Base-by-base conservation (phyloP, 2,329 filamentous ascomycete genomes). In the Cytospora mali region DNA sequence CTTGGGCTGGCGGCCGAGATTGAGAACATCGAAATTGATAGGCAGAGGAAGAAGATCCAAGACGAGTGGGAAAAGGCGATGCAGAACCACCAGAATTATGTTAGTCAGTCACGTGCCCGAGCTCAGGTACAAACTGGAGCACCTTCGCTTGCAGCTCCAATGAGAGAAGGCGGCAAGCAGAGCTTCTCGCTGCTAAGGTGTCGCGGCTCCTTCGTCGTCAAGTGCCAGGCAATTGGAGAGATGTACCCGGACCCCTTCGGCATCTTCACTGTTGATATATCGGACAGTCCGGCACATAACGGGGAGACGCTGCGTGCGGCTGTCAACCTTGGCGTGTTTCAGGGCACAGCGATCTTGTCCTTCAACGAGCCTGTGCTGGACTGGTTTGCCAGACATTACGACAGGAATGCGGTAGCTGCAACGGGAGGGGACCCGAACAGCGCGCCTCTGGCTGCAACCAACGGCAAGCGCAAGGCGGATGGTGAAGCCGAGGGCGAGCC, bases 1-100 rank as follows among this genome's bases (percentile, higher is more conserved):
- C 49, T 21, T 14, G 18, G 33, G n/a, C 55, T 57, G n/a, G 55
- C 55, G 9, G 39, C 16, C 18, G 55, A 57, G 39, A 49, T 57
- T 21, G 27, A 55, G 53, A 42, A 33, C 53, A 6, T 55, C 7
- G 53, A n/a, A 5, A 4, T 16, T 11, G 6, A 49, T 2, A 57
- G 29, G 16, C 55, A 29, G 39, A 49, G 48, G 42, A n/a, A 49
- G 39, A 21, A 27, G n/a, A 27, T 27, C 55, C 11, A 57, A 21
- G 35, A 11, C 25, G 42, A 49, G 18, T 49, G 35, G 55, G 42
- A 35, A 25, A 23, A 29, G 42, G 55, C 55, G 35, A 57, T 57
- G 55, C 39, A 57, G 27, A 25, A 11, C 25, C 55, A 57, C 35
- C 35, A 23, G 9, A 13, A 49, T n/a, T 33, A 48, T 27, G 16